Base-by-base conservation (phyloP, 345 rosid genomes). In the Melastoma malabathricum region DNA sequence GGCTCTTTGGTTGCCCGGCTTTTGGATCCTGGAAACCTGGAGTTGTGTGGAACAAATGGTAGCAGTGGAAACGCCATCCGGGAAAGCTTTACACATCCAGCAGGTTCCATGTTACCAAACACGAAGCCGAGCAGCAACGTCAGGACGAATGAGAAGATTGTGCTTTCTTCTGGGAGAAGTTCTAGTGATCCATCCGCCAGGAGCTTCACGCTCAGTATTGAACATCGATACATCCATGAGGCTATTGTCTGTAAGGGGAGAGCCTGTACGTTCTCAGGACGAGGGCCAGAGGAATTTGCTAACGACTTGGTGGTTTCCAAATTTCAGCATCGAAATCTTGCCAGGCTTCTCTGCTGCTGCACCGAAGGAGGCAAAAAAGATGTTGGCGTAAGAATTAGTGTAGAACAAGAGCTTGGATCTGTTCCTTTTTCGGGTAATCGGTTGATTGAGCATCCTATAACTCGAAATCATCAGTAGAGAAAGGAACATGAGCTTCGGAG, bases 71-170 rank as follows among this genome's bases (percentile, higher is more conserved):
- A 68, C 45, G 59, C 13, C 4, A 8, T 66, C 0, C 83, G 92
- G 95, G 73, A 86, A 58, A 86, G 92, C 55, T 82, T 78, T 29
- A 58, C 66, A 47, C 51, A 78, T 13, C 75, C 81, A 25, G 54
- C 61, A 0, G 54, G 75, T 52, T 39, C 67, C n/a, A 54, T 66
- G 47, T 13, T 68, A 55, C 62, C 63, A 13, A 46, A 44, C 16
- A 78, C 78, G 95, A 68, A 0, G 43, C 54, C 83, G 0, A 67
- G 51, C 8, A 57, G 60, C 49, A 60, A 58, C 51, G 38, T 59
- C 1, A 38, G 17, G 14, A 48, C 49, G 3, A 59, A 63, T 13
- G 14, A 54, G 4, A 55, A 61, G 8, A 12, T 56, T 43, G 48
- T 31, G 16, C 14, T 60, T 15, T 63, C 52, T 18, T 68, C 74